A percentile compares a stretch with the other conserved stretches of the same genome.
Conservation (phyloP, 2,329 filamentous ascomycete species). For the Fusarium torreyae region DNA sequence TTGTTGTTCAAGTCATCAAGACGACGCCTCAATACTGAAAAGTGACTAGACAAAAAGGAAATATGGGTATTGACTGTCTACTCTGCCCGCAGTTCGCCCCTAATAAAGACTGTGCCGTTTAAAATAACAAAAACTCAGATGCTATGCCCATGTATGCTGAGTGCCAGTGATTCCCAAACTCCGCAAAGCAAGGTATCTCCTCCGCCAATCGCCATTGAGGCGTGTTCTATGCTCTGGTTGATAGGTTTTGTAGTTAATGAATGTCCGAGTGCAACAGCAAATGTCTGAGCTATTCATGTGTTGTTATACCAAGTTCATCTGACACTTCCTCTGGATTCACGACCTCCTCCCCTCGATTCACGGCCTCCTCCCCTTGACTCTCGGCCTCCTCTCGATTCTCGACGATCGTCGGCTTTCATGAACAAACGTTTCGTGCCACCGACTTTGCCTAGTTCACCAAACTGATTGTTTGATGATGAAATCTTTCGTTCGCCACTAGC, state of each 20-base stretch:
- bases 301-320: constrained; percentile 30
- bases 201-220: constrained; percentile 37
- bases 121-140: constrained; percentile 40
- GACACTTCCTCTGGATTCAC: constrained; percentile 40
- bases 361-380: constrained; percentile 32
- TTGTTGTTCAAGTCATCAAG: constrained; percentile 7
- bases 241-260: constrained; percentile 30
- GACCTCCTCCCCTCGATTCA: constrained; percentile 31
- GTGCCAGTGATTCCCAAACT: constrained; percentile 45
- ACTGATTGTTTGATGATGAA: constrained; percentile 56
- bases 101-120: constrained; percentile 38
- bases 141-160: constrained; percentile 44
- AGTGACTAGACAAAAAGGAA: constrained; percentile 45
- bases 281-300: constrained; percentile 22
- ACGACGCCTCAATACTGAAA: constrained; percentile 5
- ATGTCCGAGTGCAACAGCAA: constrained; percentile 23
- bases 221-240: constrained; percentile 36
- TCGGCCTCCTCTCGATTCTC: constrained; percentile 35
- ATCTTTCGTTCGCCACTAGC: constrained; percentile 72
- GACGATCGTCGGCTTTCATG: constrained; percentile 60
- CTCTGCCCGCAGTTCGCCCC: constrained; percentile 48
- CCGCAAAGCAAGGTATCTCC: constrained; percentile 46
- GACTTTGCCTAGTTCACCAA: constrained; percentile 80
- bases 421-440: constrained; percentile 80
- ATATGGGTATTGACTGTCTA: constrained; percentile 53